Conservation (phyloP, 768 basidiomycete species). For the Macrolepiota dolichaula region DNA sequence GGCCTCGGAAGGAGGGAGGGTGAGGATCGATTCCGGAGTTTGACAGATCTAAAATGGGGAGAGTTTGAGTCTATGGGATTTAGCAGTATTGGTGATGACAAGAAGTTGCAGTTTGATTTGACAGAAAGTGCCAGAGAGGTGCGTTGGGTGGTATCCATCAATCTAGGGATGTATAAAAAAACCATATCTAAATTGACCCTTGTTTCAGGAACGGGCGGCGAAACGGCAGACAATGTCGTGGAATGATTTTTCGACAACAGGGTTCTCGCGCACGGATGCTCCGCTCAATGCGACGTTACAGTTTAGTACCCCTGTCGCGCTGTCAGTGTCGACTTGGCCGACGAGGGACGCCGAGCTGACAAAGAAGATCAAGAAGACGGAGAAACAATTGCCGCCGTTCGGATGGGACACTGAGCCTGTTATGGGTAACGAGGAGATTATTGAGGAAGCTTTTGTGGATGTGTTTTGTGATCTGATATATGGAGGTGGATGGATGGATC, state of each 20-base stretch:
- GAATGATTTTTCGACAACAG: constrained; percentile 83
- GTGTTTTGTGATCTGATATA: constrained; percentile 82
- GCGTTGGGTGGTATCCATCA: constrained; percentile 15
- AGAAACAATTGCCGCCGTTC: constrained; percentile 79
- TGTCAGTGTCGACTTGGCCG: constrained; percentile 68
- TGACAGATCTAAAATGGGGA: constrained; percentile 90
- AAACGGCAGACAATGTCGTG: constrained; percentile 87
- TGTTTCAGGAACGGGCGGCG: constrained; percentile 51
- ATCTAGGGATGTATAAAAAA: background rate
- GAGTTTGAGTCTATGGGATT: constrained; percentile 89
- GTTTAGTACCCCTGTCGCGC: constrained; percentile 53
- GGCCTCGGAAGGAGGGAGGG: constrained; percentile 37
- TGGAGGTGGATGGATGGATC: constrained; percentile 83
- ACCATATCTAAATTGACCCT: background rate
- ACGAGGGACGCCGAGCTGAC: constrained; percentile 67
- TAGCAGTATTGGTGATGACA: constrained; percentile 50
- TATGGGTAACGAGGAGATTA: constrained; percentile 69
- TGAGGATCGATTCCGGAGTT: constrained; percentile 72
- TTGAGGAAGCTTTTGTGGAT: constrained; percentile 90
- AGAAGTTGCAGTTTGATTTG: constrained; percentile 88
- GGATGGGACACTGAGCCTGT: constrained; percentile 92
- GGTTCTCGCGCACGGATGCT: constrained; percentile 77
- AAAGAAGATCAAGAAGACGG: constrained; percentile 80
- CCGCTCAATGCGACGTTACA: constrained; percentile 80
- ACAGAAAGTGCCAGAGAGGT: constrained; percentile 81